Conservation (phyloP, 805 yeast genomes). For the Candida tallmaniae region DNA sequence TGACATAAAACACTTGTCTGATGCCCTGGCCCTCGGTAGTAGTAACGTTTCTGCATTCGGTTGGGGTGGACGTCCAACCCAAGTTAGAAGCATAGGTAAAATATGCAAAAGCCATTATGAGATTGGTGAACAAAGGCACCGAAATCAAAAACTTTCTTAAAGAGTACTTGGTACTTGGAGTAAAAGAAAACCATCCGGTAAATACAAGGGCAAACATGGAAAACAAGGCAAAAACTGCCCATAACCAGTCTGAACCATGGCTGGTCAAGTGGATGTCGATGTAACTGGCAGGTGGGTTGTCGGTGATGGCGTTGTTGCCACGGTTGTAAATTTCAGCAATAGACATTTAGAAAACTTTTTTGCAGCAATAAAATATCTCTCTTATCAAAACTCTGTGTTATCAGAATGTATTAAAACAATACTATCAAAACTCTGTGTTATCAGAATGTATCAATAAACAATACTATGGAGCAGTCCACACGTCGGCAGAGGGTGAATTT, state of each 20-base stretch:
- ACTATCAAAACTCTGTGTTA: too few species aligned
- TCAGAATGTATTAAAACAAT: too few species aligned
- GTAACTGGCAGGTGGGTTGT: constrained; percentile 37
- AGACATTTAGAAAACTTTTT: constrained; percentile 4
- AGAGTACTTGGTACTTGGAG: constrained; percentile 18
- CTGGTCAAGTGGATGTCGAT: constrained; percentile 49
- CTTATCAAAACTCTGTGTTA: too few species aligned
- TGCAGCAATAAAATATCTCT: constrained; percentile 4
- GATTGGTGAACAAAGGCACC: constrained; percentile 39
- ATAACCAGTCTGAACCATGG: constrained; percentile 65
- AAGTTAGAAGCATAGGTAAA: constrained; percentile 55
- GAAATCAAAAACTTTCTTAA: constrained; percentile 32
- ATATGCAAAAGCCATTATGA: constrained; percentile 44
- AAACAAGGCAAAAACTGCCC: constrained; percentile 56
- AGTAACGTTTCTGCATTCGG: constrained; percentile 47
- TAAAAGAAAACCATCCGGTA: constrained; percentile 20
- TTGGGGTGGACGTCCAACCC: constrained; percentile 47
- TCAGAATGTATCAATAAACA: too few species aligned
- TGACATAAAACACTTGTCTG: constrained; percentile 55
- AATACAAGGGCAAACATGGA: constrained; percentile 31
- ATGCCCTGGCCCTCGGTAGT: constrained; percentile 22
- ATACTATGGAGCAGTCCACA: too few species aligned
- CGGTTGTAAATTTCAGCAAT: constrained; percentile 2
- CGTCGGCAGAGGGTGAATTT: too few species aligned
- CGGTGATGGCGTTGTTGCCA: constrained; percentile 34